These are phyloP conservation scores for Pyrenophora tritici-repentis DNA, from an alignment of 2,329 filamentous ascomycete species.

Conservation along the genomic window DNA sequence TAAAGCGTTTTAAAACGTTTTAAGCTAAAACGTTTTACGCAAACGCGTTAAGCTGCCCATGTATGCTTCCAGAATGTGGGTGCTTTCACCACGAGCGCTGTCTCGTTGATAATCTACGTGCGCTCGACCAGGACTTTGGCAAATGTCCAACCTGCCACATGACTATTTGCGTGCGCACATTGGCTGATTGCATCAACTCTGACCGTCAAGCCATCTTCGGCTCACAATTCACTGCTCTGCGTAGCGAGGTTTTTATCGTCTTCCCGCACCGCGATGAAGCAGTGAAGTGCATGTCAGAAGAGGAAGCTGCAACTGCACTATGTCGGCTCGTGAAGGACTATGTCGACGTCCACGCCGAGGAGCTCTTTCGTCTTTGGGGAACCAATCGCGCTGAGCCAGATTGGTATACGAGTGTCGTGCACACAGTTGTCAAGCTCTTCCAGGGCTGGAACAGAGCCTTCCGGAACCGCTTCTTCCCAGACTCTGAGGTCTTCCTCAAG, in stretches of 20 bases:
- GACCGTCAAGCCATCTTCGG: constrained; percentile 19
- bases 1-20: no score
- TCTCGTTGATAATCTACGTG: constrained; percentile 3
- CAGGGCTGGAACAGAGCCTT: constrained; percentile 11
- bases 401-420: constrained; percentile 9
- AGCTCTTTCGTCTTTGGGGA: constrained; percentile 9
- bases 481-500: constrained; percentile 13
- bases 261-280: constrained; percentile 9
- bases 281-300: constrained; percentile 10
- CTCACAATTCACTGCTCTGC: constrained; percentile 1
- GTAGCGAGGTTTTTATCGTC: constrained; percentile 3
- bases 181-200: constrained; percentile 15
- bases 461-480: constrained; percentile 7
- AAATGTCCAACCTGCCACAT: constrained; percentile 13
- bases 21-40: no score
- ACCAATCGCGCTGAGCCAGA: constrained; percentile 7
- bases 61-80: constrained; percentile 1
- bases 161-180: constrained; percentile 7
- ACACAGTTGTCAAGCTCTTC: constrained; percentile 11
- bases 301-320: constrained; percentile 14
- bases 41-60: no score
- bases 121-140: constrained; percentile 3
- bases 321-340: constrained; percentile 20
- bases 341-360: constrained; percentile 15
- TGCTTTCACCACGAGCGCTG: constrained; percentile 8